Base-by-base conservation (phyloP, 768 basidiomycete genomes). In the Boletus rufocinnamomeus region DNA sequence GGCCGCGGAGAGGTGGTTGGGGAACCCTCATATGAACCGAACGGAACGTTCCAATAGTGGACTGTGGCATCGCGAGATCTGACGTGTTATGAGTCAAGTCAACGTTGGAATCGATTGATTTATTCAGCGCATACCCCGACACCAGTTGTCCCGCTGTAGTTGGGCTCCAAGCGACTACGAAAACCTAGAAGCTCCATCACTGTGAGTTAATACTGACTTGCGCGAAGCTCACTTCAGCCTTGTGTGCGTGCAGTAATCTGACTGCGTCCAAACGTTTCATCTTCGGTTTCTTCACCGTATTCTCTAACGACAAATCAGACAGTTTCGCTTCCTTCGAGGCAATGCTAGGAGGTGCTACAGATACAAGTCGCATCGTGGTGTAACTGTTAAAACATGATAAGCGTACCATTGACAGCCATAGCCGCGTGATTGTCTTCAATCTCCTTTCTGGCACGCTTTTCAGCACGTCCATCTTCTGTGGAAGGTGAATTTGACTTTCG, bases 121-220 rank as follows among this genome's bases (percentile, higher is more conserved):
- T 28, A 51, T 30, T 57, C 37, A 50, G 50, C 41, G 65, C 83
- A 59, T 71, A 91, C 90, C 91, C 91, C 30, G 90, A 85, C 23
- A 88, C 88, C 19, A 93, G 73, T n/a, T 85, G 66, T 40, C 81
- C 77, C 32, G 76, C 76, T 35, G 80, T 75, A 38, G 74, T 77
- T 14, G 91, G 90, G 72, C 90, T 93, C 79, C 89, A 93, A 5
- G 87, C 83, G 55, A 89, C 89, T 7, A 89, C 85, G 54, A 92
- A 93, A 8, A 93, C 88, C 90, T 92, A 56, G 21, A 41, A 47
- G 23, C 30, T 28, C 55, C n/a, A n/a, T 69, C 30, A 46, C 25
- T 49, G 40, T 48, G 21, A 49, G 45, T 44, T 54, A 25, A 44
- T 23, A 54, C 59, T 45, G 17, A 66, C 60, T 58, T 67, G 65